A percentile compares a stretch with the other conserved stretches of the same genome.
phyloP scores from a whole-genome alignment of 2,329 filamentous ascomycete species.

The Graphiopsis chlorocephala region DNA sequence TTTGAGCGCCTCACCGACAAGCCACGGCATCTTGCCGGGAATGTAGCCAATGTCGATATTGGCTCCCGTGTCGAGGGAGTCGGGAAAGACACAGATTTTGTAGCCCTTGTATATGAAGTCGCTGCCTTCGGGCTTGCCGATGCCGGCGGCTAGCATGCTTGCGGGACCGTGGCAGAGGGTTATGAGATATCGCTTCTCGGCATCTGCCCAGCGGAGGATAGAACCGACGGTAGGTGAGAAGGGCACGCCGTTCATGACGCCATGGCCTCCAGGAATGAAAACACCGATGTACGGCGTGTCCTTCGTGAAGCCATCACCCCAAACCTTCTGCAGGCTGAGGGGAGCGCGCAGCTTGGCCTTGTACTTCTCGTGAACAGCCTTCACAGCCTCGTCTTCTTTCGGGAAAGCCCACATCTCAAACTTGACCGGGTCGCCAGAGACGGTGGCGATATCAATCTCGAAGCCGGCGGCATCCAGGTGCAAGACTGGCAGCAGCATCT shows the following conservation, averaged over 20 bases:
- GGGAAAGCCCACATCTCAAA: conserved; percentile 25
- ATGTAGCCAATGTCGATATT: conserved; percentile 27
- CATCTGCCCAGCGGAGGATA: conserved; percentile 23
- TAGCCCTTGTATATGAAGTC: conserved; percentile 24
- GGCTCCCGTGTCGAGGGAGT: conserved; percentile 20
- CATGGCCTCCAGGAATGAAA: conserved; percentile 24
- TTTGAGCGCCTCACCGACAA: conserved; percentile 22
- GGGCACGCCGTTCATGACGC: conserved; percentile 22
- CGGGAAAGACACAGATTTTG: conserved; percentile 22
- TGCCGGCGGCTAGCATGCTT: conserved; percentile 20
- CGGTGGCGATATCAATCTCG: conserved; percentile 23
- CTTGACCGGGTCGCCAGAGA: conserved; percentile 24
- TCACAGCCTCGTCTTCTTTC: conserved; percentile 22
- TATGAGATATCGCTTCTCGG: conserved; percentile 21
- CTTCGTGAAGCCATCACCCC: conserved; percentile 22
- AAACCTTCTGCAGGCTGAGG: conserved; percentile 19
- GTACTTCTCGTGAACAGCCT: conserved; percentile 23
- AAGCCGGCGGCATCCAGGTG: conserved; percentile 25
- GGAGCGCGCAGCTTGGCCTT: conserved; percentile 21
- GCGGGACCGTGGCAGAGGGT: conserved; percentile 23
- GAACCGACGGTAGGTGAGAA: conserved; percentile 20
- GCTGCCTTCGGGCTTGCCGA: conserved; percentile 19
- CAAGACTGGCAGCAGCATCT: conserved; percentile 23
- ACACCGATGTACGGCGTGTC: conserved; percentile 24
- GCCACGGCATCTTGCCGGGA: conserved; percentile 25